These are phyloP conservation scores for Calonectria fujianensis DNA, from an alignment of 2,329 filamentous ascomycete genomes.

Conservation along the genomic window DNA sequence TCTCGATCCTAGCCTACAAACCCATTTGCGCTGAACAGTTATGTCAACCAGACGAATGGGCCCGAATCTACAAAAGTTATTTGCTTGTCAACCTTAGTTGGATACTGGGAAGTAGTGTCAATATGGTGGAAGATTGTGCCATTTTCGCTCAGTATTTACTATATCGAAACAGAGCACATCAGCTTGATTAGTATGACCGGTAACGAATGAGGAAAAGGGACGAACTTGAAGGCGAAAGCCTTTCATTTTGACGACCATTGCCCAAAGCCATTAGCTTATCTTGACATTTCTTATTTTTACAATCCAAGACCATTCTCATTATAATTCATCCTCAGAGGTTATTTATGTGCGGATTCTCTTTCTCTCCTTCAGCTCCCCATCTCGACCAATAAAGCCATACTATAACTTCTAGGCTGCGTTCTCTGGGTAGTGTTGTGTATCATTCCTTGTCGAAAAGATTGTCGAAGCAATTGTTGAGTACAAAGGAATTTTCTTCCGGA, in stretches of 20 bases:
- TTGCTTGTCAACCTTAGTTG: slow-evolving; percentile 93
- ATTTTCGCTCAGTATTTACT: slow-evolving; percentile 96
- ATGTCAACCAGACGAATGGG: slow-evolving; percentile 80
- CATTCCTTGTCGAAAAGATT: neutral
- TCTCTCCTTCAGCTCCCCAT: neutral
- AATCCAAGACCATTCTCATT: too few species aligned
- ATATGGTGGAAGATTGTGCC: slow-evolving; percentile 86
- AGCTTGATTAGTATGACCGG: neutral
- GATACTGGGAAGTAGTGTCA: slow-evolving; percentile 92
- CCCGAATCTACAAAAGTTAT: slow-evolving; percentile 83
- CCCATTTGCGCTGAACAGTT: slow-evolving; percentile 75
- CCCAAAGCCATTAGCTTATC: too few species aligned
- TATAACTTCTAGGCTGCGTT: neutral
- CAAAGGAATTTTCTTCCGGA: neutral
- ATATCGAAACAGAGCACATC: slow-evolving; percentile 72
- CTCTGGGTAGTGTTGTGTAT: neutral
- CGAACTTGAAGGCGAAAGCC: neutral
- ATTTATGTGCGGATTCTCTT: neutral
- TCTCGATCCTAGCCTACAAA: slow-evolving; percentile 93
- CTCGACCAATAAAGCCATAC: neutral
- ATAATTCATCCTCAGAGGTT: too few species aligned
- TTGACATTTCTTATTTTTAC: too few species aligned
- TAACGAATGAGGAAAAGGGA: neutral
- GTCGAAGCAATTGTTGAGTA: neutral
- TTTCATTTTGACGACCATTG: too few species aligned